Evolutionary conservation across 148 eudicot genomes (phyloP).

Genomic region (Rhododendron mucronatum): DNA sequence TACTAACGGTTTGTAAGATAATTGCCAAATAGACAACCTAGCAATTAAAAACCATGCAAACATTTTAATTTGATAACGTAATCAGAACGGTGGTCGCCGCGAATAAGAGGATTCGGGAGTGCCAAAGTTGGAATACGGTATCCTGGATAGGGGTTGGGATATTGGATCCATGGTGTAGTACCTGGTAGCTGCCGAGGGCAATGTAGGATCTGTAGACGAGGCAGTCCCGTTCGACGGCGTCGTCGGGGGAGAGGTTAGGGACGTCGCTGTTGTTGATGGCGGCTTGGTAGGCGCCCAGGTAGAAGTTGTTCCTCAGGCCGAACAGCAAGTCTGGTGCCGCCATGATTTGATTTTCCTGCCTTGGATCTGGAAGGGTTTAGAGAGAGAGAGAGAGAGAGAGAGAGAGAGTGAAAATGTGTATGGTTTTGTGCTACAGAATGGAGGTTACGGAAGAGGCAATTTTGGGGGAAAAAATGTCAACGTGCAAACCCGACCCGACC

Average conservation of each 20-base stretch:
- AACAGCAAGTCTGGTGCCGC: constrained; percentile 80
- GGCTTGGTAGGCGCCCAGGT: constrained; percentile 80
- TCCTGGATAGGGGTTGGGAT: not conserved
- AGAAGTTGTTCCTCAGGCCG: constrained; percentile 77
- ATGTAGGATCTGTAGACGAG: constrained; percentile 87
- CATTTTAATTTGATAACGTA: not conserved
- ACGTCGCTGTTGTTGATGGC: constrained; percentile 85
- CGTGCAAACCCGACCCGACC: too few species aligned
- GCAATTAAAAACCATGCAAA: not conserved
- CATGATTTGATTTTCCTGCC: constrained; percentile 22
- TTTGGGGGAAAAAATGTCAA: too few species aligned
- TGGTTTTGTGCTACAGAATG: not conserved
- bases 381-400: not conserved
- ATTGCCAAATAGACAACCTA: too few species aligned
- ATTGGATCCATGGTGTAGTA: not conserved
- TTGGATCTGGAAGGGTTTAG: not conserved
- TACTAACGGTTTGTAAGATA: not conserved
- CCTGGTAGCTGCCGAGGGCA: constrained; percentile 80
- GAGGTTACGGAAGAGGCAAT: not conserved
- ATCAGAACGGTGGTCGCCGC: too few species aligned
- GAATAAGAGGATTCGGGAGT: too few species aligned
- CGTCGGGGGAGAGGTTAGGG: constrained; percentile 67
- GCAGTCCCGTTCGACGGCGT: constrained; percentile 59
- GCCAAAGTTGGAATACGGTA: not conserved
- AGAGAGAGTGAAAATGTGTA: not conserved